A percentile compares a stretch with the other conserved stretches of the same genome.
Conservation (phyloP, 495 filamentous ascomycete genomes). For the Clohesyomyces aquaticus region DNA sequence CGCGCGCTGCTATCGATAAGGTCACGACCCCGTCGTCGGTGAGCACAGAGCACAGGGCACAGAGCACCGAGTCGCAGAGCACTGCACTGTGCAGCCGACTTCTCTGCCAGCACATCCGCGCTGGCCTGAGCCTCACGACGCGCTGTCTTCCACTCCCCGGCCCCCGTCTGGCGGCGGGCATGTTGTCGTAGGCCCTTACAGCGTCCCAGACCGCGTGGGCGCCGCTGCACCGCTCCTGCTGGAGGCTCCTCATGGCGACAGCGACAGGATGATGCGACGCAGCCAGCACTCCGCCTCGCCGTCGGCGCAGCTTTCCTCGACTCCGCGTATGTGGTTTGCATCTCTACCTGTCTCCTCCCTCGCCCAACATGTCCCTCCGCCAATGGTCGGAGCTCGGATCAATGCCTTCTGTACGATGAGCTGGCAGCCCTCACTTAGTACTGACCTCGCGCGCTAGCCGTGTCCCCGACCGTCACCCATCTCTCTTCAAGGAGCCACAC, state of each 20-base stretch:
- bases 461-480: constrained; percentile 42
- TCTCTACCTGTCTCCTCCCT: constrained; percentile 1
- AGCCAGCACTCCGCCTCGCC: constrained; percentile 39
- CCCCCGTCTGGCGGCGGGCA: constrained; percentile 24
- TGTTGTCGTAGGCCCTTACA: constrained; percentile 28
- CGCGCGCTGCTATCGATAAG: no score
- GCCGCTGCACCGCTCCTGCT: constrained; percentile 6
- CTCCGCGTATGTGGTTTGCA: constrained; percentile 38
- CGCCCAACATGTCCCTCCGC: constrained; percentile 7
- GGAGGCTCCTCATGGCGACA: constrained; percentile 34
- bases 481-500: constrained; percentile 41
- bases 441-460: constrained; percentile 21
- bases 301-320: constrained; percentile 33
- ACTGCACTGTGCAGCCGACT: not conserved
- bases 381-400: constrained; percentile 32
- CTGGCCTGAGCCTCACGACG: not conserved
- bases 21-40: no score
- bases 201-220: constrained; percentile 4
- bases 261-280: constrained; percentile 39
- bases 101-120: not conserved
- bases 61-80: no score
- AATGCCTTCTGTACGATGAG: constrained; percentile 43
- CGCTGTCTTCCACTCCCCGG: constrained; percentile 8
- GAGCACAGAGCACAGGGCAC: no score
- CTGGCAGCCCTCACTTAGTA: constrained; percentile 38